Evolutionary conservation across 805 yeast genomes (phyloP).

Genomic region (Monosporozyma unispora): DNA sequence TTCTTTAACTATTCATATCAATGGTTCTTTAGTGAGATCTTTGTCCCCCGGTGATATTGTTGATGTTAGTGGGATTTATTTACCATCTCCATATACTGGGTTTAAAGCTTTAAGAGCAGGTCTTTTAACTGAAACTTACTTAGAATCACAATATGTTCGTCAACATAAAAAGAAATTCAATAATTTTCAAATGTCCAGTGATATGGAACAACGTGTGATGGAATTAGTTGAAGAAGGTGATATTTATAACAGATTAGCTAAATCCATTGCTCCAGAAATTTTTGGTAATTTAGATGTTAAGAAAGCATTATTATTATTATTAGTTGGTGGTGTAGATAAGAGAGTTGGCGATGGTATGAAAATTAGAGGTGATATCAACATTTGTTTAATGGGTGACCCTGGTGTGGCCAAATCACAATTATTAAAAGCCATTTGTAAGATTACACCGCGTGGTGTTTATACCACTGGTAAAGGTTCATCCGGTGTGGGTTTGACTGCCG

Average conservation of each 20-base stretch:
- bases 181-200: constrained; percentile 47
- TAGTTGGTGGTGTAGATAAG: constrained; percentile 94
- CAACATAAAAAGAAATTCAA: constrained; percentile 89
- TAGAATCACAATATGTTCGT: constrained; percentile 76
- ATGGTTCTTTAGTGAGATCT: constrained; percentile 81
- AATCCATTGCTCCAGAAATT: constrained; percentile 95
- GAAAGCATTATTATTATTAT: constrained; percentile 72
- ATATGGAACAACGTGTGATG: constrained; percentile 46
- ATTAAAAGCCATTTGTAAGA: constrained; percentile 78
- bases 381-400: constrained; percentile 97
- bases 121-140: constrained; percentile 81
- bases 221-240: constrained; percentile 52
- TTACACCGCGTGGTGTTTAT: constrained; percentile 93
- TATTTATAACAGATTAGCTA: constrained; percentile 70
- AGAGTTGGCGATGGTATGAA: constrained; percentile 93
- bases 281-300: constrained; percentile 91
- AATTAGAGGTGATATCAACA: constrained; percentile 93
- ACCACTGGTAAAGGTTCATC: constrained; percentile 99
- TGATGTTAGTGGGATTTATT: constrained; percentile 82
- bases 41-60: constrained; percentile 92
- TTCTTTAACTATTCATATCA: constrained; percentile 73
- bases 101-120: constrained; percentile 90
- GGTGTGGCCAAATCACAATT: constrained; percentile 98
- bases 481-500: constrained; percentile 97
- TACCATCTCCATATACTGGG: constrained; percentile 95